Base-by-base conservation (phyloP, 2,329 filamentous ascomycete species). In the Elsinoe batatas region DNA sequence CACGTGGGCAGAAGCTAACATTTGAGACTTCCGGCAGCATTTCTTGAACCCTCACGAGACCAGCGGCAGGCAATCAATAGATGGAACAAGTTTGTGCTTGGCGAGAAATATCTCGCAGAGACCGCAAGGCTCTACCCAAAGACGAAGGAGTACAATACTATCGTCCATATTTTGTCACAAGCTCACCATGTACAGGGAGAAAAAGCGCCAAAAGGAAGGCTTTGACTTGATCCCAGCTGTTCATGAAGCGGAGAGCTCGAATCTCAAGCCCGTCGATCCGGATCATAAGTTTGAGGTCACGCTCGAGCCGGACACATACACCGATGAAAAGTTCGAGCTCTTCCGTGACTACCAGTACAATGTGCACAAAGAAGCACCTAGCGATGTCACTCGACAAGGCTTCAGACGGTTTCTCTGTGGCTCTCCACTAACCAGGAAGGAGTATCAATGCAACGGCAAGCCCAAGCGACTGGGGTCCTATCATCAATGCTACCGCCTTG, bases 401-500 rank as follows among this genome's bases (percentile, higher is more conserved):
- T 93, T 93, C 70, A 77, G 75, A 59, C 78, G 80, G 26, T 93
- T 93, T 61, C 76, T 93, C 12, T 93, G 88, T 68, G 71, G 74
- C 58, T 90, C 87, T 3, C 85, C 87, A 1, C 64, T 91, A 5
- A 61, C 67, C 11, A 74, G 76, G 11, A 70, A 73, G 32, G 75
- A 69, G 1, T 67, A 68, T 15, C 67, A 68, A 1, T 59, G 73
- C 1, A 74, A 82, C 56, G 80, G 80, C 22, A 72, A 73, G 15
- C 73, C 77, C 57, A 76, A 76, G 43, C 72, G 71, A 40, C 70
- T 91, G 0, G 88, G 88, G 13, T 88, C 86, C 1, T 91, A 81
- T 63, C 88, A 93, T 63, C 87, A 91, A 66, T 90, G 86, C 71
- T 91, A 91, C 66, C 79, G 87, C 30, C 74, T 93, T 2, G 85